Percentiles rank a stretch among this genome's conserved stretches.
Evolutionary conservation across 2,329 filamentous ascomycete genomes (phyloP).

Genomic region (Colletotrichum destructivum): DNA sequence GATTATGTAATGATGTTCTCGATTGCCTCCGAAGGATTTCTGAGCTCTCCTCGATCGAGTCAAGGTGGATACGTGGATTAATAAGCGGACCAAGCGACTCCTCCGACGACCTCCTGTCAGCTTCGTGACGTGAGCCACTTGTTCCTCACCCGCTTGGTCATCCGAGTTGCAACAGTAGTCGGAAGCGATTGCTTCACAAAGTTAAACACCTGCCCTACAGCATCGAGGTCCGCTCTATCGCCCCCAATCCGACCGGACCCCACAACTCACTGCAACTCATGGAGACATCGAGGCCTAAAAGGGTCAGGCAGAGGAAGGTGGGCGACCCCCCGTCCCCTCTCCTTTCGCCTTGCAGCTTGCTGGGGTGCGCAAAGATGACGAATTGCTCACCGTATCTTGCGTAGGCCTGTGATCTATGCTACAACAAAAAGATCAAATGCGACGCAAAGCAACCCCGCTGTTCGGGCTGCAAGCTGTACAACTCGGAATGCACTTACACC

Average conservation of each 20-base stretch:
- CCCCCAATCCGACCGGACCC: background rate
- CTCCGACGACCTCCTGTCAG: background rate
- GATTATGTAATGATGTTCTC: no score
- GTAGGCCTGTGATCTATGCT: constrained; percentile 37
- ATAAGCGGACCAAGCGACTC: background rate
- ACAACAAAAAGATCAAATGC: constrained; percentile 40
- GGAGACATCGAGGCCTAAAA: constrained; percentile 21
- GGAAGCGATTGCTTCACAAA: background rate
- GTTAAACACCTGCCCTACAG: no score
- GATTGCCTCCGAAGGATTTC: background rate
- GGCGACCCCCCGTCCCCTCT: background rate
- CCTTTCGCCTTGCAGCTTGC: no score
- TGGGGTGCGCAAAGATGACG: no score
- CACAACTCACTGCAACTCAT: background rate
- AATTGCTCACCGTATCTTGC: background rate
- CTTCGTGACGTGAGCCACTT: background rate
- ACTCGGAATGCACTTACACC: constrained; percentile 37
- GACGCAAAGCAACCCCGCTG: constrained; percentile 28
- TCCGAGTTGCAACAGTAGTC: no score
- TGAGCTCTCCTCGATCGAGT: background rate
- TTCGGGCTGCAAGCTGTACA: constrained; percentile 38
- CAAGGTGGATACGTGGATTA: background rate
- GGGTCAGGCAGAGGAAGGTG: constrained; percentile 32
- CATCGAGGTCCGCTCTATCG: background rate
- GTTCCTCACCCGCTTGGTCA: background rate